Percentiles rank a stretch among this genome's conserved stretches.
Conservation (phyloP, 495 filamentous ascomycete genomes). For the Oidiodendron maius region DNA sequence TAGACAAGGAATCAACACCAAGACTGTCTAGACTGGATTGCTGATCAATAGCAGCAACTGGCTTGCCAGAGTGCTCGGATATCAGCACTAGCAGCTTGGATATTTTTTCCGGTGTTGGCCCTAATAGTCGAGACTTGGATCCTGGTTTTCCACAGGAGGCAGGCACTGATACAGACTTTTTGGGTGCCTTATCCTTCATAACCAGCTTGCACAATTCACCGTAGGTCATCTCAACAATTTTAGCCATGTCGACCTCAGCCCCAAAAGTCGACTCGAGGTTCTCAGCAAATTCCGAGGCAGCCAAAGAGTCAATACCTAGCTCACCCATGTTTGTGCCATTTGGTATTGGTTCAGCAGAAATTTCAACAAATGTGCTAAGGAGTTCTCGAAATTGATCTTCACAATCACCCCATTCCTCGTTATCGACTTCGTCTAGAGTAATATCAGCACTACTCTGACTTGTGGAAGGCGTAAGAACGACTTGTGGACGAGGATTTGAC, state of each 20-base stretch:
- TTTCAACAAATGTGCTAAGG: too few relatives aligned
- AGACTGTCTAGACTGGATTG: background rate
- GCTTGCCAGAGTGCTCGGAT: background rate
- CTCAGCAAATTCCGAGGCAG: slow-evolving; percentile 21
- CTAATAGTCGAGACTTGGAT: background rate
- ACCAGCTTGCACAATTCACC: background rate
- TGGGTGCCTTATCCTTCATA: too few relatives aligned
- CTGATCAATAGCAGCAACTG: background rate
- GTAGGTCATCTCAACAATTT: background rate
- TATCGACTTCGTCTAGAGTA: too few relatives aligned
- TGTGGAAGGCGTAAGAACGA: too few relatives aligned
- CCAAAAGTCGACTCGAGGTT: slow-evolving; percentile 13
- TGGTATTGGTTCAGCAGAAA: too few relatives aligned
- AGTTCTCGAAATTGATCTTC: too few relatives aligned
- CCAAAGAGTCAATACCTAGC: slow-evolving; percentile 34
- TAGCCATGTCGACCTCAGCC: background rate
- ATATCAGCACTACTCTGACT: too few relatives aligned
- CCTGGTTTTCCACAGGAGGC: too few relatives aligned
- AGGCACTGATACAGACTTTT: background rate
- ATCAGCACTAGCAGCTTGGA: background rate
- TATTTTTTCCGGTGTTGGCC: background rate
- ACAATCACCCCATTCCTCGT: too few relatives aligned
- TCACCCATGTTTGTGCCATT: too few relatives aligned
- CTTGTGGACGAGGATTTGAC: too few relatives aligned
- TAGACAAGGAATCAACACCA: slow-evolving; percentile 4